Percentiles rank a stretch among this genome's conserved stretches.
These are phyloP conservation scores for Lagenidium giganteum DNA, from an alignment of 352 stramenopile genomes.

Conservation along the genomic window DNA sequence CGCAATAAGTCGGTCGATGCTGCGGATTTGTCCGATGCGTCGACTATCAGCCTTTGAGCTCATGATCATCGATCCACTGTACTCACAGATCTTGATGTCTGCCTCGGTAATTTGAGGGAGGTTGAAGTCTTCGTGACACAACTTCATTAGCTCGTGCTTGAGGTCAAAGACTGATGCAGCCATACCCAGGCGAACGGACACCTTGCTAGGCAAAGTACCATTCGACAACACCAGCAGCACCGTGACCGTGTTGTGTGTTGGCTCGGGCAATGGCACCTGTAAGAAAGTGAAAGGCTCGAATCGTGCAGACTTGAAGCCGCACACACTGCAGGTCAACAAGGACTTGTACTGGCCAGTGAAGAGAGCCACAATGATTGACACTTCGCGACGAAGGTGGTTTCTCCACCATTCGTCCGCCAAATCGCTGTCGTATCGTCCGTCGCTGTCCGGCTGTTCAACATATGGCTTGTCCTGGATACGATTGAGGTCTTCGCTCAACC, in stretches of 20 bases:
- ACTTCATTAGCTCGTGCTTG: slow-evolving; percentile 79
- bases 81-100: slow-evolving; percentile 86
- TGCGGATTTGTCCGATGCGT: slow-evolving; percentile 79
- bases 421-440: slow-evolving; percentile 96
- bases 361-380: slow-evolving; percentile 98
- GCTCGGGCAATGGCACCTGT: slow-evolving; percentile 82
- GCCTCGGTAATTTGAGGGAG: slow-evolving; percentile 52
- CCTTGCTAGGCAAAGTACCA: slow-evolving; percentile 68
- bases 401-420: slow-evolving; percentile 99
- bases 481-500: slow-evolving; percentile 98
- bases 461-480: slow-evolving; percentile 96
- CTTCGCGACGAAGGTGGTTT: slow-evolving; percentile 96
- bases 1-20: slow-evolving; percentile 80
- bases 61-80: slow-evolving; percentile 80
- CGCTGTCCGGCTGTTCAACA: slow-evolving; percentile 96
- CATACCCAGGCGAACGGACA: slow-evolving; percentile 77
- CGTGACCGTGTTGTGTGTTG: slow-evolving; percentile 80
- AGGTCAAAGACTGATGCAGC: slow-evolving; percentile 83
- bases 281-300: slow-evolving; percentile 94
- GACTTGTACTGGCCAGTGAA: slow-evolving; percentile 99
- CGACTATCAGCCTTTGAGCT: slow-evolving; percentile 86
- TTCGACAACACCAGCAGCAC: slow-evolving; percentile 74
- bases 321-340: slow-evolving; percentile 94
- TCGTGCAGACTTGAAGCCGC: slow-evolving; percentile 91
- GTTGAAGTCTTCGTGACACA: slow-evolving; percentile 73